Conservation (phyloP, 169 alveolate species). For the Perkinsus olseni region DNA sequence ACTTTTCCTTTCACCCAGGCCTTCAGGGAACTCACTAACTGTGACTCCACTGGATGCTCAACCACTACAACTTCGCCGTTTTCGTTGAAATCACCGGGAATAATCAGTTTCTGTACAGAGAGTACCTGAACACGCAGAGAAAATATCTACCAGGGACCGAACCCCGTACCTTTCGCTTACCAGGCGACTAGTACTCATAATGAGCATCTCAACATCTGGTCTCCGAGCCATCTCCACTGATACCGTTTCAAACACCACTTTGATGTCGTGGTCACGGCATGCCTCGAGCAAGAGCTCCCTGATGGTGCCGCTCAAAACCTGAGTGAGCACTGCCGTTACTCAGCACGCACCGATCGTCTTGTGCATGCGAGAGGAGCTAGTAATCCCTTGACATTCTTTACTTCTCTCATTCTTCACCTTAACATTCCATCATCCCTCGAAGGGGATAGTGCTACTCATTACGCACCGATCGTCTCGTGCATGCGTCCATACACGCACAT, state of each 20-base stretch:
- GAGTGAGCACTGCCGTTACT: too few species aligned
- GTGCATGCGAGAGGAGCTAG: too few species aligned
- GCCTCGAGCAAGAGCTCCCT: background rate
- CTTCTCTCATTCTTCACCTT: too few species aligned
- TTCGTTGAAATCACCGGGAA: background rate
- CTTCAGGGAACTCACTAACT: background rate
- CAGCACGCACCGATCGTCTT: too few species aligned
- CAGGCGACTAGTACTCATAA: background rate
- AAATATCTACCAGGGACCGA: background rate
- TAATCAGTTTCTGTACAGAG: background rate
- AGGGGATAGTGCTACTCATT: too few species aligned
- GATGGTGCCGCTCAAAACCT: conserved; percentile 80
- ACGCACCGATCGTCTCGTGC: too few species aligned
- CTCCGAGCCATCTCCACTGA: background rate
- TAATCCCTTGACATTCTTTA: too few species aligned
- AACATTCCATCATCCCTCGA: too few species aligned
- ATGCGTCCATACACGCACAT: too few species aligned
- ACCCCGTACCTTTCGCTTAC: background rate
- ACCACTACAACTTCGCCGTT: background rate
- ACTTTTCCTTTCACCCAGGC: background rate
- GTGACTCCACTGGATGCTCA: background rate
- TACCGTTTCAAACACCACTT: background rate
- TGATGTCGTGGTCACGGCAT: background rate
- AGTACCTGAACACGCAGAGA: background rate
- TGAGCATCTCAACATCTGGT: background rate